Conservation (phyloP, 148 eudicot species). For the Heliamphora exappendiculata region DNA sequence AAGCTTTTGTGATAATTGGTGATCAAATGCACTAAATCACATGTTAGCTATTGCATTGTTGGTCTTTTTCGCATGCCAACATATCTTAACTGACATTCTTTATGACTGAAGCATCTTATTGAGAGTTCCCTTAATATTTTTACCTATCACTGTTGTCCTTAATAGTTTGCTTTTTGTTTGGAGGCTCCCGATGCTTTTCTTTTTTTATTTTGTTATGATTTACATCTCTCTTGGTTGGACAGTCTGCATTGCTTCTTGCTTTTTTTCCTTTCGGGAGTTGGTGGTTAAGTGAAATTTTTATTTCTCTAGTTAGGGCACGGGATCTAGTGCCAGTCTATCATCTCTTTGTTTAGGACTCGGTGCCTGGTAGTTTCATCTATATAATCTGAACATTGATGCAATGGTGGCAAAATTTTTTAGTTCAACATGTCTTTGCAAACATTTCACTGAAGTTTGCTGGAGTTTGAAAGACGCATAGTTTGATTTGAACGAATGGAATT, state of each 20-base stretch:
- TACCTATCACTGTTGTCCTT: neutral
- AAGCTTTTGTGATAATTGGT: neutral
- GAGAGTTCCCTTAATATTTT: neutral
- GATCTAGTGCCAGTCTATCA: no score
- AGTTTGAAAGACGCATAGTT: neutral
- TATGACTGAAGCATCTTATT: neutral
- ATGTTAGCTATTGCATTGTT: neutral
- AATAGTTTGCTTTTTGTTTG: neutral
- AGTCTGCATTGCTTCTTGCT: no score
- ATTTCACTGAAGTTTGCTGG: neutral
- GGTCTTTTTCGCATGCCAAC: neutral
- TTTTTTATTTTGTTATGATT: no score
- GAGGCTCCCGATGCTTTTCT: no score
- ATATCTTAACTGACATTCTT: neutral
- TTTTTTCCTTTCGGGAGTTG: no score
- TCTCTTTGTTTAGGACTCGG: no score
- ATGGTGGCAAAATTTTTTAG: neutral
- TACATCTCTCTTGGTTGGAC: no score
- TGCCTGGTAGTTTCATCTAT: neutral
- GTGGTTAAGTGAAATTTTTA: no score
- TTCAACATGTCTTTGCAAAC: neutral
- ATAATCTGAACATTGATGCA: neutral
- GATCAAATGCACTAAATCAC: neutral
- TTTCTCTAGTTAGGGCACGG: no score
- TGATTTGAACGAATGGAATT: neutral